Evolutionary conservation across 805 yeast species (phyloP), one percentile per base, ranked within the genome.

Genomic region (Starmerella vaccinii): DNA sequence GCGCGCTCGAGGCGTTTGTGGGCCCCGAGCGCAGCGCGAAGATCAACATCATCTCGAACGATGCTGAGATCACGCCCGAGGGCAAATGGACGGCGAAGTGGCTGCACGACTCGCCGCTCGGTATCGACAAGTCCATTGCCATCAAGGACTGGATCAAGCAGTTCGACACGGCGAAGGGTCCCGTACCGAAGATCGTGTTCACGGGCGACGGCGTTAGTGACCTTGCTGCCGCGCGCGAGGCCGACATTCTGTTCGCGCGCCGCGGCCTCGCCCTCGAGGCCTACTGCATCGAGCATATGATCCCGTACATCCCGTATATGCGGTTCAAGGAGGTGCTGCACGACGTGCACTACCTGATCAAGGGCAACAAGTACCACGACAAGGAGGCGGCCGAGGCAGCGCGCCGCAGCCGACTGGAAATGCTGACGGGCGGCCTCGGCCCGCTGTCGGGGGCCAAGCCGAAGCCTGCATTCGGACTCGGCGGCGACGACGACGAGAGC

Each of bases 151-250:
- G 68, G 63, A 59, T 65, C 27, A 51, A 46, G 22, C 38, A 46
- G 19, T 43, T 45, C 44, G 58, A 49, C 42, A 44, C 54, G 16
- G 12, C 49, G 37, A 52, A 52, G 46, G 55, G 54, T 26, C 57
- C 59, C 26, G 73, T 71, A 46, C 81, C 82, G 0, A 64, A 75
- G 49, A 60, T 78, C 26, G 65, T 65, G 12, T 77, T 79, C 29
- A 68, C 78, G 52, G 82, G 83, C 9, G 75, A 77, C 35, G 84
- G 84, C 5, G 74, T 77, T 26, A 70, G 71, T n/a, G 74, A 70
- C 49, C 60, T 70, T 27, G 71, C 74, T 9, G 74, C 74, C 12
- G 74, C 74, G 4, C 59, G 66, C 21, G 69, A 69, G 57, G 73
- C 74, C 6, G 74, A 70, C 46, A 67, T 70, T 35, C 59, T 70